Base-by-base conservation (phyloP, 768 basidiomycete genomes). In the Paxillus involutus region DNA sequence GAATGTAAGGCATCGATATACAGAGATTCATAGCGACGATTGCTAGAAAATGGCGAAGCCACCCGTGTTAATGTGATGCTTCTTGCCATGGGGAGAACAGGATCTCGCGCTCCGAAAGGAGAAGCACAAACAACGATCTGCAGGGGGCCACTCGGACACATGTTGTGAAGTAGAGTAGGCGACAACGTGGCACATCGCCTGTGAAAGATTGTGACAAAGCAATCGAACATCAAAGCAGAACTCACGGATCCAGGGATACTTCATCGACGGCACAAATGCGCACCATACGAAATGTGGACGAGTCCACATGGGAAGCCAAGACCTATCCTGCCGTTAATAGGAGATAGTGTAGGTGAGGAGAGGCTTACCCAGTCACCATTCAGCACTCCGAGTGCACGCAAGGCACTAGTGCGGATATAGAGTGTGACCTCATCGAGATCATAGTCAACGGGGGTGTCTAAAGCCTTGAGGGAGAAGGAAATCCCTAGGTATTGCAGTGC, bases 11-110 rank as follows among this genome's bases (percentile, higher is more conserved):
- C 80, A 17, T 74, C 72, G 21, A 91, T 63, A 62, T 88, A 84
- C 6, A 82, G 63, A 0, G 75, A 63, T 63, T 93, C 88, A 63
- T 88, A 87, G 32, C 71, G 66, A 41, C 83, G 82, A 65, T 83
- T 81, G 12, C 78, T 83, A 2, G 89, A 84, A 51, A 84, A 70
- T 1, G 90, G 85, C 0, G 91, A 90, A 0, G 89, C 83, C 7
- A 97, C 76, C n/a, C 91, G 83, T 2, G 91, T 88, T 48, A 97
- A 75, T 1, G 88, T 89, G 19, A 95, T 71, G 1, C 81, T 73
- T 49, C 73, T 75, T 7, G 93, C 94, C 17, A 71, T 80, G 3
- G 93, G 91, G 29, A 94, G 74, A 8, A 77, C 69, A 29, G 86
- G 86, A 50, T 74, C 71, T 6, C 74, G 71, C 10, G 80, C 76